Evolutionary conservation across 495 filamentous ascomycete species (phyloP), one percentile per base, ranked within the genome.

Genomic region (Tuber umbilicatum): DNA sequence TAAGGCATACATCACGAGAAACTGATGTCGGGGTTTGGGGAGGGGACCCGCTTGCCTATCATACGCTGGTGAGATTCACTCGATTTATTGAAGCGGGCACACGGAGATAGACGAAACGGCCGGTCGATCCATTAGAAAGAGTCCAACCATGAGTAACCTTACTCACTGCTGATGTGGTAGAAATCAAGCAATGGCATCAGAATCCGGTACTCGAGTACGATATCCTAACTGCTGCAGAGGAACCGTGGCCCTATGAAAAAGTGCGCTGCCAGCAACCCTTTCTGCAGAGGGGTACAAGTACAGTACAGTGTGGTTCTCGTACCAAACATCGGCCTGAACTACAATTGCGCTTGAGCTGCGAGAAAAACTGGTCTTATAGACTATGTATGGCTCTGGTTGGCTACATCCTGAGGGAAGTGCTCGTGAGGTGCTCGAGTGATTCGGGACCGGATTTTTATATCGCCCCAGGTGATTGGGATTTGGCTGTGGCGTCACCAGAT

Each of bases 241-340:
- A 60, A 75, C 72, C 77, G 77, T 78, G 77, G 77, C 72, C 77
- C 76, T 79, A 79, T 79, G 69, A 75, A 68, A 78, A 74, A 69
- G 45, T 47, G 50, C 73, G 67, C 72, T 60, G 76, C 78, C 72
- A 79, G 69, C 72, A 78, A 79, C 78, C 72, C 55, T 35, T 17
- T 27, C 27, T 35, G 4, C 55, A 35, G 35, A 64, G 6, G 27
- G 55, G 19, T 64, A 64, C 55, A 31, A 17, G 27, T 35, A 64
- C n/a, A n/a, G n/a, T n/a, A n/a, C n/a, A n/a, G n/a, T n/a, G n/a
- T 10, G 55, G 27, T 35, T 17, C 55, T 64, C 27, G 31, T 31
- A 35, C 55, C 55, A 64, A 64, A 64, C 12, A 35, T 64, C 55
- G 55, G 55, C 35, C 55, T 64, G 27, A 31, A 35, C 27, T 64